A percentile compares a stretch with the other conserved stretches of the same genome.
These are phyloP conservation scores for Tubosaeta sp. DNA, from an alignment of 768 basidiomycete genomes.

Conservation along the genomic window DNA sequence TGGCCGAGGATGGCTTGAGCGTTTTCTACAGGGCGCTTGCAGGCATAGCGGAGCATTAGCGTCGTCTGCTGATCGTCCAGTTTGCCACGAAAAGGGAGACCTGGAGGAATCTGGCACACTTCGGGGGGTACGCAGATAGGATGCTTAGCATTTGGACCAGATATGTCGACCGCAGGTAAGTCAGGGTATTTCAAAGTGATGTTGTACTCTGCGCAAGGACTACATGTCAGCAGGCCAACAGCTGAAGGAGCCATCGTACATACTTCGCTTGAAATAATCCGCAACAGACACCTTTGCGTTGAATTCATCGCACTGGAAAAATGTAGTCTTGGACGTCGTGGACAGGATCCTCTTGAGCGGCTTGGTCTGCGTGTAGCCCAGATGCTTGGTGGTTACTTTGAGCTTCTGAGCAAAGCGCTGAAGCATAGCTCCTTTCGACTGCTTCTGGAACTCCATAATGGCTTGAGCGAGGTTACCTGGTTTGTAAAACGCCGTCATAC, in stretches of 20 bases:
- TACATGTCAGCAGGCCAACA: conserved; percentile 5
- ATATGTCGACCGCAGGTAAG: conserved; percentile 56
- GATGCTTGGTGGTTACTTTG: conserved; percentile 53
- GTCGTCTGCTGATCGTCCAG: conserved; percentile 60
- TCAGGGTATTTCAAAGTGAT: conserved; percentile 47
- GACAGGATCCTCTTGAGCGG: conserved; percentile 37
- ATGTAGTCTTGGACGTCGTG: conserved; percentile 41
- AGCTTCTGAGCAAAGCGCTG: conserved; percentile 48
- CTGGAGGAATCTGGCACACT: conserved; percentile 59
- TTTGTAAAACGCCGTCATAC: conserved; percentile 52
- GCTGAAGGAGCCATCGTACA: conserved; percentile 13
- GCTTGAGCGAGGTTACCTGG: conserved; percentile 62
- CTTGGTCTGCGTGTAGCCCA: conserved; percentile 52
- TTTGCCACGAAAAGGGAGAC: conserved; percentile 57
- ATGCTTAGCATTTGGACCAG: conserved; percentile 26
- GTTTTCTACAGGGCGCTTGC: conserved; percentile 57
- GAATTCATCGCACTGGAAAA: conserved; percentile 56
- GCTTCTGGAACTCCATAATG: conserved; percentile 43
- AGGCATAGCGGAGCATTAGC: conserved; percentile 68
- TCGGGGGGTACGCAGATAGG: conserved; percentile 59
- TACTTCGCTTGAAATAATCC: conserved; percentile 61
- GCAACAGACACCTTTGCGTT: conserved; percentile 54
- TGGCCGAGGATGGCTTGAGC: conserved; percentile 52
- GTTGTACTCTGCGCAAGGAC: conserved; percentile 47
- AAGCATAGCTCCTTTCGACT: conserved; percentile 42